Conservation (phyloP, 371 early-diverging fungal genomes). For the Mortierella polycephala region DNA sequence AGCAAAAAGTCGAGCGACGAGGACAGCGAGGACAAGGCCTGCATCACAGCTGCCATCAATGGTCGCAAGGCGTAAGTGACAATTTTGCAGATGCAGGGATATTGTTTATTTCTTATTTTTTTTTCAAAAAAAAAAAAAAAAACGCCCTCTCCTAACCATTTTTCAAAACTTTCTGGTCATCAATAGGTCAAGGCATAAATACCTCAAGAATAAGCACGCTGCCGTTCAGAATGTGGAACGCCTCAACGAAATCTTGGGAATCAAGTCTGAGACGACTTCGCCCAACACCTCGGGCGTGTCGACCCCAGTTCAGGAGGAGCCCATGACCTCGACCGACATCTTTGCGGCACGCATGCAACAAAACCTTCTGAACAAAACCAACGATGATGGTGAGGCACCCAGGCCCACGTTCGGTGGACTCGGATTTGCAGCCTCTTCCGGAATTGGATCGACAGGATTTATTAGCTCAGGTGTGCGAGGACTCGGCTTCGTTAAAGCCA, state of each 20-base stretch:
- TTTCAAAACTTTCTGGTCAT: neutral
- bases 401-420: slow-evolving; percentile 56
- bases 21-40: slow-evolving; percentile 40
- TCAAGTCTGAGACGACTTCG: slow-evolving; percentile 57
- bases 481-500: slow-evolving; percentile 50
- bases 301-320: slow-evolving; percentile 43
- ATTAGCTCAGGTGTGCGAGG: slow-evolving; percentile 42
- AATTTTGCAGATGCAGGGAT: neutral
- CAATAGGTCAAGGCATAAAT: slow-evolving; percentile 75
- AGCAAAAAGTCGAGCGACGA: slow-evolving; percentile 53
- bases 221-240: slow-evolving; percentile 60
- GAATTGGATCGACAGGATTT: slow-evolving; percentile 40
- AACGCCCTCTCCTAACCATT: neutral
- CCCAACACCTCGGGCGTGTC: slow-evolving; percentile 53
- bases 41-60: slow-evolving; percentile 45
- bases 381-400: slow-evolving; percentile 29
- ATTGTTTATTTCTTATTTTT: neutral
- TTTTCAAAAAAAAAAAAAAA: neutral
- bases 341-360: slow-evolving; percentile 42
- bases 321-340: slow-evolving; percentile 46
- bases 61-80: slow-evolving; percentile 67
- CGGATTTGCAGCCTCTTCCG: slow-evolving; percentile 46
- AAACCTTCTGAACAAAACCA: slow-evolving; percentile 12
- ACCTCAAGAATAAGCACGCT: slow-evolving; percentile 74
- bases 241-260: slow-evolving; percentile 67